phyloP scores from a whole-genome alignment of 208 protist genomes.

The Trypanosoma platydactyli region DNA sequence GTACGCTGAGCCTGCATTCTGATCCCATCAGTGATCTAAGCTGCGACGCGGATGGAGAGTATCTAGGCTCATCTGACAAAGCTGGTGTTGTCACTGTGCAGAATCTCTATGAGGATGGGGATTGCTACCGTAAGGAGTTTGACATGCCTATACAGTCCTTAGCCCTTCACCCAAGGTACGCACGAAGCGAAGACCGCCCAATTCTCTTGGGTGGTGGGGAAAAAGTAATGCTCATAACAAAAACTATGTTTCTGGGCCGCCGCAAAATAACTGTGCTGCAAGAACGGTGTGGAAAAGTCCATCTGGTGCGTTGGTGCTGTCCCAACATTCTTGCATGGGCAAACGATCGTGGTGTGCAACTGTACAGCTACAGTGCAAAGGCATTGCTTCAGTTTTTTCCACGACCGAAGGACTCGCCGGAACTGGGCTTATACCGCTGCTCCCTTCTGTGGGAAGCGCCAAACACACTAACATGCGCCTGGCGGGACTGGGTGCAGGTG shows the following conservation, averaged over 20 bases:
- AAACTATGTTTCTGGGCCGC: conserved; percentile 48
- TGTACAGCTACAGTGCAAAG: conserved; percentile 51
- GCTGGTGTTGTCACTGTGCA: conserved; percentile 50
- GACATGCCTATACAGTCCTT: conserved; percentile 48
- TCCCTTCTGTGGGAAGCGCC: conserved; percentile 58
- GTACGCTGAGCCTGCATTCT: conserved; percentile 29
- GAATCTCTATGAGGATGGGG: conserved; percentile 30
- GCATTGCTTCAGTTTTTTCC: conserved; percentile 30
- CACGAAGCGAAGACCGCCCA: conserved; percentile 44
- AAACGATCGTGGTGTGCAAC: conserved; percentile 47
- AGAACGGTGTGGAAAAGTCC: conserved; percentile 51
- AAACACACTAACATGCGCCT: conserved; percentile 47
- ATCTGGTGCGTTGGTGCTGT: conserved; percentile 59
- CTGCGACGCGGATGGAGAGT: conserved; percentile 41
- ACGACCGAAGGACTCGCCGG: conserved; percentile 21
- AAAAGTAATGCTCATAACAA: conserved; percentile 48
- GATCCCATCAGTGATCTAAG: conserved; percentile 72
- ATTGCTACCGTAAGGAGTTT: conserved; percentile 48
- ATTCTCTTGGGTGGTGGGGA: conserved; percentile 43
- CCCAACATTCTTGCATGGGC: conserved; percentile 66
- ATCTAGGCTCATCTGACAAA: conserved; percentile 59
- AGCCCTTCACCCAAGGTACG: conserved; percentile 59
- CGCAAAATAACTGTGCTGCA: conserved; percentile 43
- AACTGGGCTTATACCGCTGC: conserved; percentile 48
- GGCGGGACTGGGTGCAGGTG: conserved; percentile 70